A percentile compares a stretch with the other conserved stretches of the same genome.
Conservation (phyloP, 257 asterid species). For the Galeopsis tetrahit region DNA sequence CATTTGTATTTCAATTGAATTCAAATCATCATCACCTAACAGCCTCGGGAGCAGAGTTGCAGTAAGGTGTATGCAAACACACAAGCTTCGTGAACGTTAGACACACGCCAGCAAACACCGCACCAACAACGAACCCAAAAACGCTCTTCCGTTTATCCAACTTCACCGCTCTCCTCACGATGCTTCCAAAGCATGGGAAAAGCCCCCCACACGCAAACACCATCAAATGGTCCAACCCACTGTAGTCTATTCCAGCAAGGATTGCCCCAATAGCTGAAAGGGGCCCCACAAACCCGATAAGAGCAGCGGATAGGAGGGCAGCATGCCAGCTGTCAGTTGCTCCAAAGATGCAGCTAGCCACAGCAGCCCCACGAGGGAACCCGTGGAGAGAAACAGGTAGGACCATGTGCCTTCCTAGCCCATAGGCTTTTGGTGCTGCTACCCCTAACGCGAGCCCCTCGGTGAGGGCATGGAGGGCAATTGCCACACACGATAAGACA, state of each 20-base stretch:
- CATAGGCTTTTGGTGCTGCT: conserved; percentile 98
- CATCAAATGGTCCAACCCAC: conserved; percentile 88
- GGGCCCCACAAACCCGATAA: conserved; percentile 84
- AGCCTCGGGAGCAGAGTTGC: conserved; percentile 99
- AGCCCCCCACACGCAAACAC: conserved; percentile 91
- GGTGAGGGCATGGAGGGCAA: conserved; percentile 84
- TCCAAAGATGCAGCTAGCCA: conserved; percentile 90
- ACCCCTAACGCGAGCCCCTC: conserved; percentile 98
- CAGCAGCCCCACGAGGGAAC: conserved; percentile 96
- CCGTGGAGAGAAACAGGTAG: conserved; percentile 96
- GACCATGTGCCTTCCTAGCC: conserved; percentile 94
- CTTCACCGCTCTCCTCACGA: conserved; percentile 66
- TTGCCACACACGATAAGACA: conserved; percentile 66
- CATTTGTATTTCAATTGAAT: neutral
- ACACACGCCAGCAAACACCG: conserved; percentile 65
- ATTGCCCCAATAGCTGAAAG: conserved; percentile 88
- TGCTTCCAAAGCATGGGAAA: conserved; percentile 82
- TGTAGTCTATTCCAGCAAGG: conserved; percentile 85
- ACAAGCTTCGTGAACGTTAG: conserved; percentile 80
- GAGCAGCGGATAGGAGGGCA: conserved; percentile 75
- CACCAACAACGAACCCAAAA: conserved; percentile 66
- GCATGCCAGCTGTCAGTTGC: conserved; percentile 95
- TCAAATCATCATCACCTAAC: conserved; percentile 59
- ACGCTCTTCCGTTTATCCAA: conserved; percentile 65
- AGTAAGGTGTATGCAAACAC: conserved; percentile 92